phyloP scores from a whole-genome alignment of 176 grass and related monocot species.

The Carex scoparia region DNA sequence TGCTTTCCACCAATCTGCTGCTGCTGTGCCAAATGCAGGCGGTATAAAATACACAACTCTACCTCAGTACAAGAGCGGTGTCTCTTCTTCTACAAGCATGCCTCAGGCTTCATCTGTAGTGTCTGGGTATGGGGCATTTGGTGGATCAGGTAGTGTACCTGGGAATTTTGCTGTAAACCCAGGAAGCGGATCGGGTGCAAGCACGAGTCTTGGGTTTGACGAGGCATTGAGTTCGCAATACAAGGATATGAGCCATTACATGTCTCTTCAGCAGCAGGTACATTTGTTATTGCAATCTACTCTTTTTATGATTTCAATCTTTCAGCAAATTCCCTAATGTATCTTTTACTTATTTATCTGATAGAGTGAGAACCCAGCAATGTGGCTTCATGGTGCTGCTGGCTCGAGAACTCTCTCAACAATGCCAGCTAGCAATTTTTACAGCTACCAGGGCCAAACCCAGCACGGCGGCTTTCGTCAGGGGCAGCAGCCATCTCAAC shows the following conservation, averaged over 20 bases:
- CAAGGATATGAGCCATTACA: constrained; percentile 77
- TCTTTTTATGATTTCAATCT: not conserved
- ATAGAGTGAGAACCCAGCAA: constrained; percentile 72
- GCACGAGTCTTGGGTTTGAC: constrained; percentile 70
- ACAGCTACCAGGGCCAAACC: constrained; percentile 71
- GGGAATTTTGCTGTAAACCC: constrained; percentile 62
- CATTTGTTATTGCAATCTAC: not conserved
- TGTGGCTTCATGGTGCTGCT: constrained; percentile 73
- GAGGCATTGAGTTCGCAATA: constrained; percentile 73
- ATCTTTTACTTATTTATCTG: constrained; percentile 21
- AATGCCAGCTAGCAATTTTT: constrained; percentile 51
- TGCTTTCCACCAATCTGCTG: constrained; percentile 71
- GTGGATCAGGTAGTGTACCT: constrained; percentile 62
- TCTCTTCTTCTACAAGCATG: constrained; percentile 53
- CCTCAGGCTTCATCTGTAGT: constrained; percentile 55
- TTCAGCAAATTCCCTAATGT: not conserved
- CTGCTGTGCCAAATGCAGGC: constrained; percentile 54
- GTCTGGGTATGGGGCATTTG: constrained; percentile 80
- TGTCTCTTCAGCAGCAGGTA: constrained; percentile 96
- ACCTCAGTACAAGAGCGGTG: constrained; percentile 75
- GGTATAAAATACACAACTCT: constrained; percentile 74
- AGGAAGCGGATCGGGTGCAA: constrained; percentile 39
- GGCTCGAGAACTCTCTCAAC: constrained; percentile 74
- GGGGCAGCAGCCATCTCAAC: constrained; percentile 64
- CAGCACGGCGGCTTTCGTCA: constrained; percentile 73